Conservation (phyloP, 129 eudicot species). For the Chrysanthemum seticuspe region DNA sequence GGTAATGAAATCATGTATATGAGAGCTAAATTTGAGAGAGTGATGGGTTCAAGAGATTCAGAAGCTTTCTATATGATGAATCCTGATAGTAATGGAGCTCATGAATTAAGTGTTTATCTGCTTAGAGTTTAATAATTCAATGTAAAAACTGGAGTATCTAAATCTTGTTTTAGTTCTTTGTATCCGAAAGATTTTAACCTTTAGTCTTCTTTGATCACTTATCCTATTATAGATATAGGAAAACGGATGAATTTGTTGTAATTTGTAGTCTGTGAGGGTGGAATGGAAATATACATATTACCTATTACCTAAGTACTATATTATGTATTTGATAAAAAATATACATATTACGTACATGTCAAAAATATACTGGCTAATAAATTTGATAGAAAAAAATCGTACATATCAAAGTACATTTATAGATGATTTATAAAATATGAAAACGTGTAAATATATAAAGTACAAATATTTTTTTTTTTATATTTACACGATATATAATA, state of each 20-base stretch:
- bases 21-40: constrained; percentile 90
- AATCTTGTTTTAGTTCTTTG: constrained; percentile 29
- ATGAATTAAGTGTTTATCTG: constrained; percentile 81
- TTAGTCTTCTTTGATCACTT: constrained; percentile 20
- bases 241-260: constrained; percentile 32
- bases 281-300: constrained; percentile 45
- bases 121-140: constrained; percentile 69
- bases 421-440: too few species aligned
- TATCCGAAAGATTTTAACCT: constrained; percentile 13
- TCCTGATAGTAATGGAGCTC: constrained; percentile 85
- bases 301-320: neutral
- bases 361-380: too few species aligned
- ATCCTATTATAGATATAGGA: constrained; percentile 32
- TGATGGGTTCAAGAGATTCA: constrained; percentile 74
- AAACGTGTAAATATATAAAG: too few species aligned
- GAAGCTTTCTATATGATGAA: constrained; percentile 93
- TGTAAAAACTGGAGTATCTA: constrained; percentile 2
- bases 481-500: too few species aligned
- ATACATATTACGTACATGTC: too few species aligned
- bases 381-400: too few species aligned
- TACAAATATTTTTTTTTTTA: too few species aligned
- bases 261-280: constrained; percentile 46
- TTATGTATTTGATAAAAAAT: too few species aligned
- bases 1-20: constrained; percentile 70
- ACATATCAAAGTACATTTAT: too few species aligned